These are phyloP conservation scores for Plenodomus tracheiphilus DNA, from an alignment of 2,329 filamentous ascomycete species.

Conservation along the genomic window DNA sequence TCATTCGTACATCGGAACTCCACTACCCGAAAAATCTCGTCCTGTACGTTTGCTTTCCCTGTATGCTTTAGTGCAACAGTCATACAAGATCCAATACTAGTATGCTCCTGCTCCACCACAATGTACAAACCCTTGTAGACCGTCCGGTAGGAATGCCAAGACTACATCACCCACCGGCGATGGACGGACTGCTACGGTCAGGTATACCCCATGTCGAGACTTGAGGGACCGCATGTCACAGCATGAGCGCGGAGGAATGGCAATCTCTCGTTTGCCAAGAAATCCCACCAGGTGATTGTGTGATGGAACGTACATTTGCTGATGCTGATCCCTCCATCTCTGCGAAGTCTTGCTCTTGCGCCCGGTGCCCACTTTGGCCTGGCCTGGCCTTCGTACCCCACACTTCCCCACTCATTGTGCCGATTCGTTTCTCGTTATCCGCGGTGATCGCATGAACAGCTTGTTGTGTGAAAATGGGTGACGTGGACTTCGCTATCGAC, in stretches of 20 bases:
- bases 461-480: neutral
- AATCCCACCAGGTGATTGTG: neutral
- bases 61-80: too few relatives aligned
- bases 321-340: neutral
- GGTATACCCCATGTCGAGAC: neutral
- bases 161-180: neutral
- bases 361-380: neutral
- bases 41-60: neutral
- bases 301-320: neutral
- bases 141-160: neutral
- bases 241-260: neutral
- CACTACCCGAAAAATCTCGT: neutral
- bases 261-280: neutral
- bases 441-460: neutral
- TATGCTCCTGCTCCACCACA: too few relatives aligned
- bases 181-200: neutral
- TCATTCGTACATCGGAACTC: neutral
- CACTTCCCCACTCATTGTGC: neutral
- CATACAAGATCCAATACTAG: too few relatives aligned
- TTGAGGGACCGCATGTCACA: neutral
- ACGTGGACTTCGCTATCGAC: neutral
- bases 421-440: neutral
- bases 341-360: neutral
- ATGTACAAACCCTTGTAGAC: too few relatives aligned
- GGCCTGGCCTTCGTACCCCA: neutral